Percentiles rank a stretch among this genome's conserved stretches.
phyloP scores from a whole-genome alignment of 306 rosid genomes.

The Boehmeria nivea region DNA sequence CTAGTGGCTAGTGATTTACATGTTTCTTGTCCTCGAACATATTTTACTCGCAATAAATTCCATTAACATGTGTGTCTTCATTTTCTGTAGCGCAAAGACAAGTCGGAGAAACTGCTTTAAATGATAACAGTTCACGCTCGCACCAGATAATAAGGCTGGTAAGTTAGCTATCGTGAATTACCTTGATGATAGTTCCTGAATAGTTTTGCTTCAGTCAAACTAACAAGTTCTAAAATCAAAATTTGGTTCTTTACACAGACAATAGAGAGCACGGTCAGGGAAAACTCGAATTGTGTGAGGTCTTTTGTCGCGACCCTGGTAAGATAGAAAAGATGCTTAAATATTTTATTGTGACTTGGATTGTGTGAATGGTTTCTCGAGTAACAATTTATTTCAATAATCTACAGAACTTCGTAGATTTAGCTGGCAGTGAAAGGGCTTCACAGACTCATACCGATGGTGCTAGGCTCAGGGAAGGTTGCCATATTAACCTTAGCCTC shows the following conservation, averaged over 20 bases:
- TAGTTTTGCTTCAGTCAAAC: constrained; percentile 8
- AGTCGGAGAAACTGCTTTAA: constrained; percentile 97
- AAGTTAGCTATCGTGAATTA: constrained; percentile 16
- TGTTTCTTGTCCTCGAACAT: constrained; percentile 7
- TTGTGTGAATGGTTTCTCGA: constrained; percentile 6
- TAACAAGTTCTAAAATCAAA: not conserved
- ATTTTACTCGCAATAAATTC: not conserved
- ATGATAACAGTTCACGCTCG: constrained; percentile 92
- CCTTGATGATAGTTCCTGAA: constrained; percentile 10
- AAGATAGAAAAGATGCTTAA: constrained; percentile 19
- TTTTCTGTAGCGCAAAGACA: constrained; percentile 86
- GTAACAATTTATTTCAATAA: constrained; percentile 5
- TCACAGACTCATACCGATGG: constrained; percentile 97
- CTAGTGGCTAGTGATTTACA: constrained; percentile 5
- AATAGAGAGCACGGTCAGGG: constrained; percentile 84
- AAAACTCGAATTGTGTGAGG: constrained; percentile 75
- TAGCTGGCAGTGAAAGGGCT: constrained; percentile 99
- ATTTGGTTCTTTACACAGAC: constrained; percentile 46
- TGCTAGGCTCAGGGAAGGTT: constrained; percentile 96
- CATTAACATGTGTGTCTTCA: not conserved
- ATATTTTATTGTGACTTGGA: not conserved
- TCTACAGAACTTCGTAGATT: constrained; percentile 91
- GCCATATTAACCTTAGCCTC: constrained; percentile 97
- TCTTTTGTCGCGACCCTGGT: constrained; percentile 97
- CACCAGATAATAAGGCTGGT: constrained; percentile 99